A percentile compares a stretch with the other conserved stretches of the same genome.
Conservation (phyloP, 2,329 filamentous ascomycete species). For the Incumbomyces delicatus region DNA sequence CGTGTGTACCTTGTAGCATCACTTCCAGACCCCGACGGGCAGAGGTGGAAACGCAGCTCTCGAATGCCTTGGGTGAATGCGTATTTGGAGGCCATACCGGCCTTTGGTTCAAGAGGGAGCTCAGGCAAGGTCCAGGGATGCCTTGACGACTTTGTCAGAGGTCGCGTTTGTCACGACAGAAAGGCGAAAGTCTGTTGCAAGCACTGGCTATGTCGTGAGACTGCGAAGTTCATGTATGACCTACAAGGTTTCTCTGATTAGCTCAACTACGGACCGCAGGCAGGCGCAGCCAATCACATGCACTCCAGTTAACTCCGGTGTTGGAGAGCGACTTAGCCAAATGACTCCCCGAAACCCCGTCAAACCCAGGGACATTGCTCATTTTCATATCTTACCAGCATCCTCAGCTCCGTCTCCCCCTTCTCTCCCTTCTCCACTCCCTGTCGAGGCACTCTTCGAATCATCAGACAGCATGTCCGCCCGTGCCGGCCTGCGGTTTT, state of each 20-base stretch:
- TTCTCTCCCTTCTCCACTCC: conserved; percentile 22
- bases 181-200: background rate
- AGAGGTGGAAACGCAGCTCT: conserved; percentile 95
- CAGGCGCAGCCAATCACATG: conserved; percentile 1
- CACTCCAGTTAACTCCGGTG: background rate
- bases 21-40: conserved; percentile 86
- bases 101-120: conserved; percentile 8
- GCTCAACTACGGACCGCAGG: too few species aligned
- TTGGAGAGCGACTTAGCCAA: background rate
- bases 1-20: conserved; percentile 66
- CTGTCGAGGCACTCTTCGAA: background rate
- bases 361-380: background rate
- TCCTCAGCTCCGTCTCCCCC: conserved; percentile 9
- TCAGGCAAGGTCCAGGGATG: too few species aligned
- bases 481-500: conserved; percentile 49
- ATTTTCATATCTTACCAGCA: conserved; percentile 23
- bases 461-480: conserved; percentile 40
- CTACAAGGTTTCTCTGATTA: background rate
- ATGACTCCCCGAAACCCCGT: background rate
- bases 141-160: too few species aligned
- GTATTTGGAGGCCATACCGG: conserved; percentile 80
- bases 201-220: background rate
- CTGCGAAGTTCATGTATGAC: background rate
- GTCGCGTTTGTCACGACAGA: background rate
- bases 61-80: conserved; percentile 79